A percentile compares a stretch with the other conserved stretches of the same genome.
Evolutionary conservation across 176 grass and related monocot species (phyloP).

Genomic region (Aegilops umbellulata): DNA sequence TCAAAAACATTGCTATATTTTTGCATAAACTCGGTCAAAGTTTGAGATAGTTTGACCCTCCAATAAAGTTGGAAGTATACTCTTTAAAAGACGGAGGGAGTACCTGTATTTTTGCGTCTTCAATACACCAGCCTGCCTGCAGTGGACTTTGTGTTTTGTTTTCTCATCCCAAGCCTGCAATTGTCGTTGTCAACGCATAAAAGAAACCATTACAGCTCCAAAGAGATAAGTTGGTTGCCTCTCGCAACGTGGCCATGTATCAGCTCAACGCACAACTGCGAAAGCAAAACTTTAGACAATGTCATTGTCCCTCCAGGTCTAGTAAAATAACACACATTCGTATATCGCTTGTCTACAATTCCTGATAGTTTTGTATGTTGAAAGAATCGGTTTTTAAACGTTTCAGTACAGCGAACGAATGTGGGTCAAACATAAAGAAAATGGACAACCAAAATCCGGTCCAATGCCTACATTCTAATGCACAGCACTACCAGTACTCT

Average conservation of each 20-base stretch:
- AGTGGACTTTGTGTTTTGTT: not conserved
- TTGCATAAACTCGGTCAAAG: too few species aligned
- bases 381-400: too few species aligned
- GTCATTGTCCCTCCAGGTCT: too few species aligned
- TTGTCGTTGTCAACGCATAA: not conserved
- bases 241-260: not conserved
- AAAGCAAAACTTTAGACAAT: too few species aligned
- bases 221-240: not conserved
- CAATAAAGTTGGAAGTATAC: too few species aligned
- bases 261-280: not conserved
- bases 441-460: not conserved
- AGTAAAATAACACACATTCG: too few species aligned
- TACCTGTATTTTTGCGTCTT: not conserved
- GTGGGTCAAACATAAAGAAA: not conserved
- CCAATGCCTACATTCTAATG: not conserved
- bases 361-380: not conserved
- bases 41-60: too few species aligned
- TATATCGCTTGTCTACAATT: not conserved
- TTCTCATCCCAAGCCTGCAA: not conserved
- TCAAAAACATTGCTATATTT: too few species aligned
- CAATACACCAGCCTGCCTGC: not conserved
- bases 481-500: not conserved
- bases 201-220: not conserved
- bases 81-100: too few species aligned
- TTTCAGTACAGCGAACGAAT: not conserved